Base-by-base conservation (phyloP, 768 basidiomycete genomes). In the Amanita jacksonii region DNA sequence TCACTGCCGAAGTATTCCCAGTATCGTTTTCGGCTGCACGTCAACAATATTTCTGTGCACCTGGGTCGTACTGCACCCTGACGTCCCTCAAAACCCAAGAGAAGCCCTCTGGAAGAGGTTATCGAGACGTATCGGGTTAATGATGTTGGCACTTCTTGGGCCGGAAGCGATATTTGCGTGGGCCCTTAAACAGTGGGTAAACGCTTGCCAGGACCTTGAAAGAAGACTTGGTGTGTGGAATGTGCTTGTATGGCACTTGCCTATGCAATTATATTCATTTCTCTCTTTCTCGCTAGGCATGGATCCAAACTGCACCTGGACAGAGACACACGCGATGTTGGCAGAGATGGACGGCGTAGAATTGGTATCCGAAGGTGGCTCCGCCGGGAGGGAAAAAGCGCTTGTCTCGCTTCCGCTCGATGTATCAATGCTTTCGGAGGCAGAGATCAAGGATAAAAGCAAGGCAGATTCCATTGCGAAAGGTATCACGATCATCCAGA, bases 41-140 rank as follows among this genome's bases (percentile, higher is more conserved):
- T 19, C 34, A 16, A 44, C 43, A 9, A 27, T 44, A 12, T 37
- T 44, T n/a, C 23, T 44, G 34, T 44, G 43, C 16, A 36, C 34
- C 0, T 44, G 43, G 43, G 34, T 44, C 13, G 33, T 16, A 13
- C 15, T 28, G 22, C 43, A 36, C 18, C 43, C 43, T 8, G 34
- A 44, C 19, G 43, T 44, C 5, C 32, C 34, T 7, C 15, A 18
- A 3, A 9, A 28, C 10, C 43, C 15, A 18, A 2, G 7, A 23
- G 18, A 20, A 20, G 6, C 33, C 2, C 28, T 23, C 16, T 13
- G 34, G 34, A 27, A 12, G 23, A 16, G n/a, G 23, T 2, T 19
- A 16, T 8, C 8, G 3, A 31, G 27, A 9, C 24, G 16, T 15
- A 10, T 27, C 7, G 24, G n/a, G 3, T 28, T 27, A 8, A 24